These are phyloP conservation scores for Scheffersomyces stipitis DNA, from an alignment of 805 yeast genomes.

Conservation along the genomic window DNA sequence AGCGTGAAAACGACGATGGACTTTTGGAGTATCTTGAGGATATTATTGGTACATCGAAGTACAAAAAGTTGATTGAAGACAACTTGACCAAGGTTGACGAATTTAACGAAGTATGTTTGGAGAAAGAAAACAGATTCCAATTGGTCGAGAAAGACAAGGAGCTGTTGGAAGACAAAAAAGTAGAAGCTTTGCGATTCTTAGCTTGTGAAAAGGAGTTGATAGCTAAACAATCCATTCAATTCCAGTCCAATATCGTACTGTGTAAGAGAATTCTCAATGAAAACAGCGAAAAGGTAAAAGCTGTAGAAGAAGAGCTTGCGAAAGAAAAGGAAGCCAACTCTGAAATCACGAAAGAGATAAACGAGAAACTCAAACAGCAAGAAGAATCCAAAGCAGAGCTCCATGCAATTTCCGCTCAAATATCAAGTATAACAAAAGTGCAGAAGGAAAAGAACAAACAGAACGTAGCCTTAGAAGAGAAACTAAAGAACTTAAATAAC, in stretches of 20 bases:
- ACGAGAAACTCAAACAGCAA: slow-evolving; percentile 34
- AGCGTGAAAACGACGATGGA: slow-evolving; percentile 89
- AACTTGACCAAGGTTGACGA: slow-evolving; percentile 60
- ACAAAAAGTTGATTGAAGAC: slow-evolving; percentile 73
- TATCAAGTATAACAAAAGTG: slow-evolving; percentile 21
- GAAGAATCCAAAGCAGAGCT: slow-evolving; percentile 23
- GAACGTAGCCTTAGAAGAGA: slow-evolving; percentile 73
- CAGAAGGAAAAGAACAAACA: slow-evolving; percentile 42
- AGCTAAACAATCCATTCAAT: slow-evolving; percentile 51
- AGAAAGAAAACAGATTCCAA: slow-evolving; percentile 76
- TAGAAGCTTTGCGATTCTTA: slow-evolving; percentile 66
- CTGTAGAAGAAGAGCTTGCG: slow-evolving; percentile 41
- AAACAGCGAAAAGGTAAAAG: slow-evolving; percentile 36
- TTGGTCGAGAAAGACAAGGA: slow-evolving; percentile 77
- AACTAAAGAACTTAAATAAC: slow-evolving; percentile 59
- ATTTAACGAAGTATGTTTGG: slow-evolving; percentile 77
- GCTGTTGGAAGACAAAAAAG: slow-evolving; percentile 62
- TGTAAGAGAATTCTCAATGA: slow-evolving; percentile 40
- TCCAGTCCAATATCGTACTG: slow-evolving; percentile 50
- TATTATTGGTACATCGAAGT: slow-evolving; percentile 90
- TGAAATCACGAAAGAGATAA: slow-evolving; percentile 21
- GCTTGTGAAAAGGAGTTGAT: slow-evolving; percentile 61
- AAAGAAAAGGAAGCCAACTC: slow-evolving; percentile 43
- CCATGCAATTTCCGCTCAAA: slow-evolving; percentile 22
- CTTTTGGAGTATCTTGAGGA: slow-evolving; percentile 92